phyloP scores from a whole-genome alignment of 2,329 filamentous ascomycete species.

The Botryotinia globosa region DNA sequence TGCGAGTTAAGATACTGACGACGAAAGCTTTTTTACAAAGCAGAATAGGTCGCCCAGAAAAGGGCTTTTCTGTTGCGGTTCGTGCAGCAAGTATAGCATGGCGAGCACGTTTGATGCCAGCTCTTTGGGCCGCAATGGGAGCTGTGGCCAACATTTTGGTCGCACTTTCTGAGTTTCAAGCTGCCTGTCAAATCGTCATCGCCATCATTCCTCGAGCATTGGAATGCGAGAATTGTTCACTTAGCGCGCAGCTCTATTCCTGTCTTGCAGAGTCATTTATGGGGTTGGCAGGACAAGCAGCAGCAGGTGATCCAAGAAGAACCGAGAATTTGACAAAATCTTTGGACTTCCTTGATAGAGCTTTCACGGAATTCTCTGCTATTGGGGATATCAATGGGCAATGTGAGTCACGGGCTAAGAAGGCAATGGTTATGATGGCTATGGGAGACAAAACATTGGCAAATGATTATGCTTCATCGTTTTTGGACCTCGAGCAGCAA shows the following conservation, averaged over 20 bases:
- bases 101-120: slow-evolving; percentile 55
- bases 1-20: slow-evolving; percentile 58
- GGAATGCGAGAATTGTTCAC: slow-evolving; percentile 55
- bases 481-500: slow-evolving; percentile 48
- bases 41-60: slow-evolving; percentile 57
- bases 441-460: slow-evolving; percentile 53
- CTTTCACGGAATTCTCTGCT: slow-evolving; percentile 50
- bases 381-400: slow-evolving; percentile 58
- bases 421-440: slow-evolving; percentile 60
- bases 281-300: slow-evolving; percentile 55
- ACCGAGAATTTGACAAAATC: slow-evolving; percentile 49
- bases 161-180: slow-evolving; percentile 57
- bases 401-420: slow-evolving; percentile 64
- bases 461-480: slow-evolving; percentile 55
- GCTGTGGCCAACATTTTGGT: slow-evolving; percentile 57
- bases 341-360: slow-evolving; percentile 34
- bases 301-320: slow-evolving; percentile 39
- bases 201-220: slow-evolving; percentile 63
- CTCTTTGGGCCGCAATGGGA: slow-evolving; percentile 59
- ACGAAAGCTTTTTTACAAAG: slow-evolving; percentile 60
- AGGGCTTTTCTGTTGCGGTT: slow-evolving; percentile 64
- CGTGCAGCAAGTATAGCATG: slow-evolving; percentile 62
- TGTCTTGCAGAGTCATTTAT: slow-evolving; percentile 62
- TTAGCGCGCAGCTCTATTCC: slow-evolving; percentile 57
- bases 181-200: slow-evolving; percentile 54